phyloP scores from a whole-genome alignment of 2,329 filamentous ascomycete genomes.

The Xylaria hypoxylon region DNA sequence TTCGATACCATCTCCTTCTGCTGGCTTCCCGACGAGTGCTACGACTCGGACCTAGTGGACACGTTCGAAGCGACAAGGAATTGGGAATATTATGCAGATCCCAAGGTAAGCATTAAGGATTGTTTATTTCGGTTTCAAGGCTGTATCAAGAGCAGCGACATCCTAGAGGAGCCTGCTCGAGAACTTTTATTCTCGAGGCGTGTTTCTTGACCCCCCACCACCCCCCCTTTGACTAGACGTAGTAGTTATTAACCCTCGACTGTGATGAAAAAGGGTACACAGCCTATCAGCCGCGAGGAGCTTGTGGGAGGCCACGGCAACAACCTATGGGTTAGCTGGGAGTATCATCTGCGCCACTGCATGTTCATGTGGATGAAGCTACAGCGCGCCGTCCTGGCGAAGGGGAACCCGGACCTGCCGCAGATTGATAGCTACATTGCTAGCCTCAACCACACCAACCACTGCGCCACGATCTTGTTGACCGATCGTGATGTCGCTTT shows the following conservation, averaged over 20 bases:
- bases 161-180: neutral
- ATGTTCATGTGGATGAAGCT: constrained; percentile 43
- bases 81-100: constrained; percentile 31
- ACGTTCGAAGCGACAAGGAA: constrained; percentile 33
- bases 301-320: constrained; percentile 30
- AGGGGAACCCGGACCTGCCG: constrained; percentile 2
- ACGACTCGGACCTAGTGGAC: constrained; percentile 41
- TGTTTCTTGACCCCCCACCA: neutral
- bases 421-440: constrained; percentile 42
- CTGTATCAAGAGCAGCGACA: neutral
- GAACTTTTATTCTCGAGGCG: neutral
- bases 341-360: constrained; percentile 43
- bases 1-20: constrained; percentile 47
- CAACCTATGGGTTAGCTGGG: constrained; percentile 37
- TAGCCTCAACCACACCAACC: constrained; percentile 38
- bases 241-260: constrained; percentile 5
- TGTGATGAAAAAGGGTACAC: constrained; percentile 31
- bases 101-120: neutral
- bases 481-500: constrained; percentile 29
- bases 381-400: constrained; percentile 36
- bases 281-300: constrained; percentile 29
- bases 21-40: constrained; percentile 46
- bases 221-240: neutral
- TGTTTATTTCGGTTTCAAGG: neutral
- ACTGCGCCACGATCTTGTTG: constrained; percentile 39